A percentile compares a stretch with the other conserved stretches of the same genome.
Conservation (phyloP, 2,329 filamentous ascomycete species). For the Ampelomyces quisqualis region DNA sequence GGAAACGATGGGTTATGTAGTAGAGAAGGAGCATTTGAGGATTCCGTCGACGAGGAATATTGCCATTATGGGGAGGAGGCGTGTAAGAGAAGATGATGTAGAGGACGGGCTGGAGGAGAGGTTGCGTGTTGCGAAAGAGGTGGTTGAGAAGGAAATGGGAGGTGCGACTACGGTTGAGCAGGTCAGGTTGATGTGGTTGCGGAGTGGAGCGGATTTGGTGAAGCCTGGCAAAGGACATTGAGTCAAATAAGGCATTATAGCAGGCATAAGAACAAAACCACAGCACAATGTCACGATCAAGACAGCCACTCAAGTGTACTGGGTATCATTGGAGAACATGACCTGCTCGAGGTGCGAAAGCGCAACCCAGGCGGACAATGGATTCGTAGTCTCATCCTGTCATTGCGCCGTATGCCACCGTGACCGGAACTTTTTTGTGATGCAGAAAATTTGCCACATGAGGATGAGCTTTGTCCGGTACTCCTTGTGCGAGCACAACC, state of each 20-base stretch:
- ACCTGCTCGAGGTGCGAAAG: slow-evolving; percentile 25
- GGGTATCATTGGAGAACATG: slow-evolving; percentile 42
- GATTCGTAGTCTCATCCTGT: slow-evolving; percentile 44
- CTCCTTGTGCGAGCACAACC: slow-evolving; percentile 24
- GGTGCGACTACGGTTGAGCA: slow-evolving; percentile 41
- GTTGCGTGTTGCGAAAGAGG: slow-evolving; percentile 59
- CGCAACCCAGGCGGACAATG: slow-evolving; percentile 31
- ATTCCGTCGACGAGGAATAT: slow-evolving; percentile 92
- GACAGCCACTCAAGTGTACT: slow-evolving; percentile 32
- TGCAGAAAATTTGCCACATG: slow-evolving; percentile 32
- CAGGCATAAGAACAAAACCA: not conserved
- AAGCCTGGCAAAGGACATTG: slow-evolving; percentile 48
- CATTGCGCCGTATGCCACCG: slow-evolving; percentile 41
- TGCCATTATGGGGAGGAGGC: slow-evolving; percentile 68
- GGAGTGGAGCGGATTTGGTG: slow-evolving; percentile 52
- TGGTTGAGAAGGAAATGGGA: slow-evolving; percentile 59
- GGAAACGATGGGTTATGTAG: slow-evolving; percentile 68
- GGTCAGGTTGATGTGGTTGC: slow-evolving; percentile 54
- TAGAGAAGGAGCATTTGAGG: slow-evolving; percentile 81
- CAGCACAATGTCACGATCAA: not conserved
- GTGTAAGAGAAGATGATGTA: slow-evolving; percentile 40
- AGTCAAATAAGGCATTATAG: not conserved
- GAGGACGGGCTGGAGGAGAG: slow-evolving; percentile 62
- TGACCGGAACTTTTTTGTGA: slow-evolving; percentile 39
- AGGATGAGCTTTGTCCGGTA: slow-evolving; percentile 25